Conservation (phyloP, 441 rosid genomes). For the Populus hybrid region DNA sequence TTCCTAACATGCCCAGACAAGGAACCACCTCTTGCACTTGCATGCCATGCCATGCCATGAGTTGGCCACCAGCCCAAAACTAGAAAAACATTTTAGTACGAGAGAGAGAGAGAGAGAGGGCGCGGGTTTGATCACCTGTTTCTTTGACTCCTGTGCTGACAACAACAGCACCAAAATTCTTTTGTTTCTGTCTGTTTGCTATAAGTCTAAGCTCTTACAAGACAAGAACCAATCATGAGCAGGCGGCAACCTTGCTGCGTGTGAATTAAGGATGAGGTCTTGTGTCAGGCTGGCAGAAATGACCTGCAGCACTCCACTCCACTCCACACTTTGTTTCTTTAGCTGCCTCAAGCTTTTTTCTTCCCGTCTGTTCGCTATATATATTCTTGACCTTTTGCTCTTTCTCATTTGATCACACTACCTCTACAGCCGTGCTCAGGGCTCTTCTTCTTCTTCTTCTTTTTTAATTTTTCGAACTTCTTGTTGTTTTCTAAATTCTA, state of each 20-base stretch:
- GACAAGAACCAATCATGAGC: neutral
- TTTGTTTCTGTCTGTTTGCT: neutral
- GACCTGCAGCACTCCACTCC: no score
- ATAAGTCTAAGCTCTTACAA: neutral
- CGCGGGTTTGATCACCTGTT: slow-evolving; percentile 43
- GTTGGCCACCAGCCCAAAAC: slow-evolving; percentile 35
- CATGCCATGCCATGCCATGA: slow-evolving; percentile 18
- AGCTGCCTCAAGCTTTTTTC: no score
- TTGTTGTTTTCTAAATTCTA: no score
- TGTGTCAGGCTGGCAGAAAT: neutral
- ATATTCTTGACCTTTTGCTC: no score
- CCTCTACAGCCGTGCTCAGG: no score
- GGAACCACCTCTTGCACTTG: slow-evolving; percentile 18
- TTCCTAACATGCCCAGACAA: slow-evolving; percentile 19
- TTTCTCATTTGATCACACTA: no score
- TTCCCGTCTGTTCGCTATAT: no score
- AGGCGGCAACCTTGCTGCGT: neutral
- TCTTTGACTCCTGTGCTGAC: slow-evolving; percentile 14
- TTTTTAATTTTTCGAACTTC: no score
- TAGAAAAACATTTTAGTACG: neutral
- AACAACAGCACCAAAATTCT: neutral
- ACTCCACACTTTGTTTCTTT: no score
- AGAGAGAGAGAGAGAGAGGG: neutral
- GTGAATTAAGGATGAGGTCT: neutral
- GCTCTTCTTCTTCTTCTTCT: no score